Percentiles rank a stretch among this genome's conserved stretches.
Conservation (phyloP, 345 rosid species). For the Lepidium aucheri region DNA sequence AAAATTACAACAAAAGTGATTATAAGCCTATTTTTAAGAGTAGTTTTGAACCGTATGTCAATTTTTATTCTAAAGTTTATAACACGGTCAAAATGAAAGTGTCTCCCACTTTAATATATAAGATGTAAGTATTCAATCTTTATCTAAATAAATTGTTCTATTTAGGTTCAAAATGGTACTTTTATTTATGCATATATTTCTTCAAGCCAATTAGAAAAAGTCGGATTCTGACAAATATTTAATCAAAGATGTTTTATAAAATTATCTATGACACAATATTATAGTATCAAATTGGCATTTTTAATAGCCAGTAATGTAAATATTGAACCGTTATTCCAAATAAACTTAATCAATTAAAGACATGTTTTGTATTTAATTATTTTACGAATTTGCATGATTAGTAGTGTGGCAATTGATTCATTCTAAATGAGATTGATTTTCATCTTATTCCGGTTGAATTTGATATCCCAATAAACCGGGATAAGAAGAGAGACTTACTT, state of each 20-base stretch:
- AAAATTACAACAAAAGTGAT: no score
- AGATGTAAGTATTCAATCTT: background rate
- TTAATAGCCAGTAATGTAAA: background rate
- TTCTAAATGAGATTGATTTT: background rate
- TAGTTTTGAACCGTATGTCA: no score
- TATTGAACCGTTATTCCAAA: background rate
- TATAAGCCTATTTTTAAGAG: no score
- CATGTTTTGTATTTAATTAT: background rate
- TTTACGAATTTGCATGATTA: background rate
- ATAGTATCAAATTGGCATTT: background rate
- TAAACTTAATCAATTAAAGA: background rate
- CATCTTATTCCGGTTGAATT: background rate
- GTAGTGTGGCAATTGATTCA: background rate
- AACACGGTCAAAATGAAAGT: no score
- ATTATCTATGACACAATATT: background rate
- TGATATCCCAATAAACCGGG: background rate
- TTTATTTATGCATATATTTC: background rate
- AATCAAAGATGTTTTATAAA: constrained; percentile 1
- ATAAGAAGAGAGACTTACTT: constrained; percentile 41
- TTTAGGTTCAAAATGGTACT: background rate
- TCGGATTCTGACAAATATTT: background rate
- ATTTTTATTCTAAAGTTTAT: no score
- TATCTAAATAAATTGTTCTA: background rate
- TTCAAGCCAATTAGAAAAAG: background rate
- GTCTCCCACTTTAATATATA: no score